A percentile compares a stretch with the other conserved stretches of the same genome.
phyloP scores from a whole-genome alignment of 768 basidiomycete species.

The Mycena metata region DNA sequence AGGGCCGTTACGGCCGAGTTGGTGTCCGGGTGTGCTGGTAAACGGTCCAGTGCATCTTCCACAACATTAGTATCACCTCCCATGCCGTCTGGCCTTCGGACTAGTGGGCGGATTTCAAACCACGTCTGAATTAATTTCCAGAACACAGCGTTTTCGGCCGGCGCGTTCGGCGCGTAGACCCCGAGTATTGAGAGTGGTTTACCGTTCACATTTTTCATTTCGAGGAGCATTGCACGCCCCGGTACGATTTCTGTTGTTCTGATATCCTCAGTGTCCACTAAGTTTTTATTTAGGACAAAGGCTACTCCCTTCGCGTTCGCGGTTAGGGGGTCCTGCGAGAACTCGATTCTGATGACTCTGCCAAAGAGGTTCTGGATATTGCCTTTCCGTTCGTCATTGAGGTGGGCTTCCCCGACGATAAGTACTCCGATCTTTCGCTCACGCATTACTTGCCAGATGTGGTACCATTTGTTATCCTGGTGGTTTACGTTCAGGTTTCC shows the following conservation, averaged over 20 bases:
- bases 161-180: constrained; percentile 34
- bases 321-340: neutral
- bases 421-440: constrained; percentile 28
- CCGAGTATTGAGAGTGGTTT: too few species aligned
- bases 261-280: constrained; percentile 9
- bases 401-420: constrained; percentile 33
- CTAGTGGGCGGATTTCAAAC: neutral
- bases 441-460: constrained; percentile 26
- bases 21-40: neutral
- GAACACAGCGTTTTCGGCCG: neutral
- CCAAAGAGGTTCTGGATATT: constrained; percentile 17
- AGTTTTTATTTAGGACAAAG: constrained; percentile 37
- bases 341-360: neutral
- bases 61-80: neutral
- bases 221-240: constrained; percentile 30
- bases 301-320: constrained; percentile 31
- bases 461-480: constrained; percentile 29
- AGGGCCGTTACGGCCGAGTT: neutral
- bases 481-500: constrained; percentile 6
- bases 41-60: neutral
- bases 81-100: neutral
- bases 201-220: constrained; percentile 1
- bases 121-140: neutral
- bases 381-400: neutral
- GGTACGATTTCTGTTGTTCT: constrained; percentile 22